phyloP scores from a whole-genome alignment of 306 rosid species.

The Potentilla sterilis region DNA sequence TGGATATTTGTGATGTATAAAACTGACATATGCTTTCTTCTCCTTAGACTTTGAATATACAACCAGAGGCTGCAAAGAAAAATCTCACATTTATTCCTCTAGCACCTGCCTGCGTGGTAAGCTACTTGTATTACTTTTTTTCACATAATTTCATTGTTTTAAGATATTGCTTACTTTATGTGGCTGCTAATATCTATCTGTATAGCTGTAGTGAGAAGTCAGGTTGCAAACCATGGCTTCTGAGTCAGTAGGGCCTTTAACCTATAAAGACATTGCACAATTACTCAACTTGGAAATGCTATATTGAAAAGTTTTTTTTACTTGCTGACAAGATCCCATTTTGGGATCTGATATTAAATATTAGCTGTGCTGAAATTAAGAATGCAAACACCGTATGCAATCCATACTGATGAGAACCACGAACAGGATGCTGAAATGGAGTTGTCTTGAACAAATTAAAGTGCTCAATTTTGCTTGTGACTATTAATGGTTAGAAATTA shows the following conservation, averaged over 20 bases:
- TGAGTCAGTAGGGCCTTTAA: not conserved
- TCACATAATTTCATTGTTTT: not conserved
- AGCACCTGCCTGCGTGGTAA: conserved; percentile 99
- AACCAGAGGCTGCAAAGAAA: conserved; percentile 63
- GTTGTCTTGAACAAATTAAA: not conserved
- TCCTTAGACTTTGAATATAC: conserved; percentile 68
- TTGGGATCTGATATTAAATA: too few species aligned
- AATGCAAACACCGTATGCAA: not conserved
- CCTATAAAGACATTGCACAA: not conserved
- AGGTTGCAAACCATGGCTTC: not conserved
- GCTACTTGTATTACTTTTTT: conserved; percentile 13
- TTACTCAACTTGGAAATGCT: not conserved
- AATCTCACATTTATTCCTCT: conserved; percentile 86
- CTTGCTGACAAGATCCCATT: not conserved
- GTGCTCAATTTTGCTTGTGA: not conserved
- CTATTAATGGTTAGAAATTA: not conserved
- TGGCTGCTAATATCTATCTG: not conserved
- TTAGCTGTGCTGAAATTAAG: not conserved
- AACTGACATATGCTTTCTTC: conserved; percentile 30
- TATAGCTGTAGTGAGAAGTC: too few species aligned
- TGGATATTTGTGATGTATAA: not conserved
- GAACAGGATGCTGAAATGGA: not conserved
- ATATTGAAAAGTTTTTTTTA: not conserved
- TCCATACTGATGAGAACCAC: not conserved
- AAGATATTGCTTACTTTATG: not conserved